Base-by-base conservation (phyloP, 148 eudicot genomes). In the Amaranthus cruentus region DNA sequence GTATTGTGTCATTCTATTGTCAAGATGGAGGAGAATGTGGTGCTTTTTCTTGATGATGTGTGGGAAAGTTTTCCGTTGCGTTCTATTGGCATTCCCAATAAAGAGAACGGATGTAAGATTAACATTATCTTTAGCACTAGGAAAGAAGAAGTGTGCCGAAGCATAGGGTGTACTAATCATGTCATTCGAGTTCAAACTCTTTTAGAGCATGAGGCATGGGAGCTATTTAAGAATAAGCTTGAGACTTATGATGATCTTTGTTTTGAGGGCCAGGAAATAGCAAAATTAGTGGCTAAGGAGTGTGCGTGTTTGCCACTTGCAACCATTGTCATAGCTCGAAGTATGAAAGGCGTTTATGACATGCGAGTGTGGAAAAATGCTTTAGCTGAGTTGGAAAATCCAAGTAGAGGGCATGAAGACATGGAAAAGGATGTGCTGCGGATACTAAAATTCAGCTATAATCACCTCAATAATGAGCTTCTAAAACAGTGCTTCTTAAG, bases 401-500 rank as follows among this genome's bases (percentile, higher is more conserved):
- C 6, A 10, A 9, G 12, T 28, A 18, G 47, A 3, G n/a, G 64
- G 74, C 55, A 59, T 4, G 56, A 8, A 6, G 54, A 59, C 55
- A 71, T 59, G 66, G 52, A 74, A 46, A 42, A 71, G 5, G 68
- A 75, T 4, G 77, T 78, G 10, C 51, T 77, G 38, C 58, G 63
- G 10, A 56, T 57, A 71, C 54, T 83, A 3, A 47, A 49, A 4
- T 77, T 50, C 58, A 83, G 86, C 53, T 83, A 70, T 54, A 66
- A 66, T 66, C 74, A 69, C n/a, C 13, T 80, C 57, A 74, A 80
- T 47, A 63, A 61, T 28, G 28, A 62, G n/a, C 67, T n/a, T 4
- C 44, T 71, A 9, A 64, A 72, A 47, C 21, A 11, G 1, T 83
- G 83, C 46, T 83, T 80, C 38, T 72, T 80, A 52, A 77, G 77